Evolutionary conservation across 257 asterid species (phyloP).

Genomic region (Gentiana straminea): DNA sequence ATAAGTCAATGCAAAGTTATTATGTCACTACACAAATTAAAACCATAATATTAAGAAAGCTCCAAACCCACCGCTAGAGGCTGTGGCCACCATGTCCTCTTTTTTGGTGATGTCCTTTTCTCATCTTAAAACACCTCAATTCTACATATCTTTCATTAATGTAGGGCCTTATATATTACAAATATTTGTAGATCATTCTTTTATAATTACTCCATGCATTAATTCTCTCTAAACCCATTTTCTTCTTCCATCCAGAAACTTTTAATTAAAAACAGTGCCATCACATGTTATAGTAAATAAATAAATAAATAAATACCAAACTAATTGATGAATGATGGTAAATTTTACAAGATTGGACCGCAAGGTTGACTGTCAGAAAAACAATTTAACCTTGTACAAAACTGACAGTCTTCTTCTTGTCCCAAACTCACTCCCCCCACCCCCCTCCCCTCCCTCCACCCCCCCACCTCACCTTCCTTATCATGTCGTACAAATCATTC

Average conservation of each 20-base stretch:
- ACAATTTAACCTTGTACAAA: background rate
- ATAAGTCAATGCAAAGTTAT: too few species aligned
- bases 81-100: slow-evolving; percentile 57
- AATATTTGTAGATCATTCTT: background rate
- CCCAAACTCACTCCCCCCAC: slow-evolving; percentile 5
- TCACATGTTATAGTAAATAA: too few species aligned
- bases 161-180: slow-evolving; percentile 22
- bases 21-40: too few species aligned
- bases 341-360: too few species aligned
- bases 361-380: too few species aligned
- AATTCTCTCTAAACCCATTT: background rate
- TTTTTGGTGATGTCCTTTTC: slow-evolving; percentile 54
- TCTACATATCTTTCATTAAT: slow-evolving; percentile 19
- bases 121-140: slow-evolving; percentile 39
- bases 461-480: background rate
- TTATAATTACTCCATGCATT: slow-evolving; percentile 10
- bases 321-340: too few species aligned
- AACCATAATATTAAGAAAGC: slow-evolving; percentile 21
- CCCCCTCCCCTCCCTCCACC: too few species aligned
- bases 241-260: slow-evolving; percentile 15
- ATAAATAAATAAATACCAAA: too few species aligned
- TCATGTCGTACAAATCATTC: background rate
- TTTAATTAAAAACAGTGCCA: too few species aligned
- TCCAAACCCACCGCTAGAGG: slow-evolving; percentile 69
- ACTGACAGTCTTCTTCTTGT: background rate